Conservation (phyloP, 164 flowering plant genomes). For the Pachysandra terminalis region DNA sequence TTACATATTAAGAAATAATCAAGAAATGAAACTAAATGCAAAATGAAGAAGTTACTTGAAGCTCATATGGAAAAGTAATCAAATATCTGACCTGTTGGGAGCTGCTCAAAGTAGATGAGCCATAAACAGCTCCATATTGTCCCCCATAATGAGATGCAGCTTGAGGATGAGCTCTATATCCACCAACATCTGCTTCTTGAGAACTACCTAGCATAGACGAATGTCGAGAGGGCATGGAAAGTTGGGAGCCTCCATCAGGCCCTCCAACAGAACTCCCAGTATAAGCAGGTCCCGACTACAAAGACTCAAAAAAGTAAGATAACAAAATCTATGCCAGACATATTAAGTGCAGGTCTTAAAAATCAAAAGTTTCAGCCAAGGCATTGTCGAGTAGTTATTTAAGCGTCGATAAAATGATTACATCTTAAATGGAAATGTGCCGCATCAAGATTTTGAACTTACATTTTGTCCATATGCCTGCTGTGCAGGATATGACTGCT, state of each 20-base stretch:
- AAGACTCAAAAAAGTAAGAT: neutral
- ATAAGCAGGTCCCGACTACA: constrained; percentile 52
- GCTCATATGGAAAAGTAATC: constrained; percentile 1
- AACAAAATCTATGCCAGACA: neutral
- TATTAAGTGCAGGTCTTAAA: neutral
- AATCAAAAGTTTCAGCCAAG: neutral
- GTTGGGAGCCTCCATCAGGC: constrained; percentile 47
- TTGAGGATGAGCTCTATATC: constrained; percentile 55
- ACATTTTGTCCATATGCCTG: constrained; percentile 72
- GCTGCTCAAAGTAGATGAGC: constrained; percentile 47
- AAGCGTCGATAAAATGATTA: too few species aligned
- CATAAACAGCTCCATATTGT: constrained; percentile 71
- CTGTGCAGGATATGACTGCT: constrained; percentile 62
- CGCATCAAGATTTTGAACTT: constrained; percentile 16
- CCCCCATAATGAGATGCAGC: constrained; percentile 66
- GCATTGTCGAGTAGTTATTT: too few species aligned
- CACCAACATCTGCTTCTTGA: constrained; percentile 65
- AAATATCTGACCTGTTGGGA: constrained; percentile 54
- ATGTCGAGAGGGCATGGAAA: constrained; percentile 48
- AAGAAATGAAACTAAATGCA: neutral
- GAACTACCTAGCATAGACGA: constrained; percentile 48
- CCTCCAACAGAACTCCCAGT: constrained; percentile 50
- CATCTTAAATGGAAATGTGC: neutral
- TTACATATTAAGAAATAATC: too few species aligned
- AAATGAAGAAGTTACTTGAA: neutral